phyloP scores from a whole-genome alignment of 2,329 filamentous ascomycete genomes.

The Pyrenophora graminea region DNA sequence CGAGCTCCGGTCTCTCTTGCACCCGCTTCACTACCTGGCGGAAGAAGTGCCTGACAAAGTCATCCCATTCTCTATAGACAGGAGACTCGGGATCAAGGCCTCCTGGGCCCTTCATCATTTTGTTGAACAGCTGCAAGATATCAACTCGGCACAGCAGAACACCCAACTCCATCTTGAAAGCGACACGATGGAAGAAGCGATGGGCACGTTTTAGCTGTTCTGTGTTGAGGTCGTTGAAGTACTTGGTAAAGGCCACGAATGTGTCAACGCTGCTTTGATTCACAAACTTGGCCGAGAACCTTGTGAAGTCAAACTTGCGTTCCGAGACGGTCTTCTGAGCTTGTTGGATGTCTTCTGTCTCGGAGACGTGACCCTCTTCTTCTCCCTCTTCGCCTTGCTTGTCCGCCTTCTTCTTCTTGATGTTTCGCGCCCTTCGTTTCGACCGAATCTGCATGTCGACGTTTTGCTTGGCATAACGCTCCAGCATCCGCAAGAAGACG shows the following conservation, averaged over 20 bases:
- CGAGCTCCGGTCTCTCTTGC: constrained; percentile 78
- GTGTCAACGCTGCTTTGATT: constrained; percentile 87
- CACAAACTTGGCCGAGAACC: constrained; percentile 79
- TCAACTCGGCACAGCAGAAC: constrained; percentile 89
- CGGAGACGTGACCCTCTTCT: constrained; percentile 61
- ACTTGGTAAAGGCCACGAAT: constrained; percentile 77
- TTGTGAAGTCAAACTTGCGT: constrained; percentile 90
- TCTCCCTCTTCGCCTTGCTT: constrained; percentile 55
- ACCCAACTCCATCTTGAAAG: constrained; percentile 91
- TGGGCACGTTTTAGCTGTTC: constrained; percentile 88
- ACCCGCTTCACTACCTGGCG: constrained; percentile 82
- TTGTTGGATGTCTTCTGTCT: constrained; percentile 69
- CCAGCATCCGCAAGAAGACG: constrained; percentile 88
- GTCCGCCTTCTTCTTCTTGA: constrained; percentile 65
- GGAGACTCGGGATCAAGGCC: constrained; percentile 68
- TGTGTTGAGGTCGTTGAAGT: constrained; percentile 77
- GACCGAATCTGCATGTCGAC: constrained; percentile 91
- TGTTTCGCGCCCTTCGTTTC: constrained; percentile 71
- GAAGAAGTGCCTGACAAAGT: constrained; percentile 82
- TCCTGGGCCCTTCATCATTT: constrained; percentile 87
- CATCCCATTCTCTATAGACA: constrained; percentile 88
- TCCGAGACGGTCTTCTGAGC: constrained; percentile 76
- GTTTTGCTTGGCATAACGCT: constrained; percentile 93
- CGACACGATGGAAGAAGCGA: constrained; percentile 89
- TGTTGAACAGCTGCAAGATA: constrained; percentile 84